Evolutionary conservation across 306 rosid genomes (phyloP).

Genomic region (Glycine tomentella): DNA sequence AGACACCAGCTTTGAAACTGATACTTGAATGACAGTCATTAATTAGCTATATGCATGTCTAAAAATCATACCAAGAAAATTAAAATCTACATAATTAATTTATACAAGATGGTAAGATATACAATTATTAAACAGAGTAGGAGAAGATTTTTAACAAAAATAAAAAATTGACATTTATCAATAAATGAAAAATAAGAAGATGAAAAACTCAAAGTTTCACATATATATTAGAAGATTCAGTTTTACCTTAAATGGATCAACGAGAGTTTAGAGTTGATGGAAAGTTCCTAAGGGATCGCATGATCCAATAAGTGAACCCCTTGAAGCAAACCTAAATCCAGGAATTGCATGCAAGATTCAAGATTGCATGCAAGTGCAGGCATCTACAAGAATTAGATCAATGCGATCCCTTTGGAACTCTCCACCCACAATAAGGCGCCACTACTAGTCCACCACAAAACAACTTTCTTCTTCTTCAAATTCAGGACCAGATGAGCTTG

Average conservation of each 20-base stretch:
- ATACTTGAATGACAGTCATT: neutral
- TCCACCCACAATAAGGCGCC: conserved; percentile 64
- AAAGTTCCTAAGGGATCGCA: conserved; percentile 82
- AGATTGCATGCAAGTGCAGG: neutral
- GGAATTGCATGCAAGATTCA: neutral
- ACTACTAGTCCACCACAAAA: no score
- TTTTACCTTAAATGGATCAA: conserved; percentile 11
- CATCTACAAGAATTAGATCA: conserved; percentile 58
- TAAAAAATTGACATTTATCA: no score
- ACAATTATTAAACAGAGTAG: neutral
- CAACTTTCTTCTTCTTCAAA: neutral
- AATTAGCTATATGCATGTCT: neutral
- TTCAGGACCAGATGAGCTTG: neutral
- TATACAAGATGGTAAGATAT: neutral
- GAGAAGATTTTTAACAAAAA: neutral
- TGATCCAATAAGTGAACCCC: conserved; percentile 60
- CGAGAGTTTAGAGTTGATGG: conserved; percentile 54
- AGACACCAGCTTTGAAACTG: neutral
- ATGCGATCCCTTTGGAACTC: conserved; percentile 97
- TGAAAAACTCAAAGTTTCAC: conserved; percentile 5
- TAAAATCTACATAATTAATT: neutral
- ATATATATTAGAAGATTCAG: neutral
- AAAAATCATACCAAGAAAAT: no score
- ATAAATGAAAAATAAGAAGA: neutral
- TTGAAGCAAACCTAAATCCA: neutral